These are phyloP conservation scores for Xanthoconium purpureum DNA, from an alignment of 768 basidiomycete species.

Conservation along the genomic window DNA sequence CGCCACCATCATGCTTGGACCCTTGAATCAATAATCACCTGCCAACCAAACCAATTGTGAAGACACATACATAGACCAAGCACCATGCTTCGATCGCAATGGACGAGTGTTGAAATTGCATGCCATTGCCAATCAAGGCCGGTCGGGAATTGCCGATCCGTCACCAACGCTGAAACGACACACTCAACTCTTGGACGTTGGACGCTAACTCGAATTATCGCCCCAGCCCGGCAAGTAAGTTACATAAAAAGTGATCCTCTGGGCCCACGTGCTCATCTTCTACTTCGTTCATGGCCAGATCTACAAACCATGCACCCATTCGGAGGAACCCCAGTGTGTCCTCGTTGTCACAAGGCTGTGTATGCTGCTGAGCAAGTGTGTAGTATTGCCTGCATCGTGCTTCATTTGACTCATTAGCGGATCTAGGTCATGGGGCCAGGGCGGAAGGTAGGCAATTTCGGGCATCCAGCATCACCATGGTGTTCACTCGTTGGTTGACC, in stretches of 20 bases:
- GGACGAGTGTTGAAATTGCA: neutral
- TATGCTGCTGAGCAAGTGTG: slow-evolving; percentile 87
- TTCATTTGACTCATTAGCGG: slow-evolving; percentile 1
- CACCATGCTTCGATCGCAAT: neutral
- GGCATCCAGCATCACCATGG: neutral
- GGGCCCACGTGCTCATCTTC: slow-evolving; percentile 3
- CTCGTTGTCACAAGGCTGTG: slow-evolving; percentile 70
- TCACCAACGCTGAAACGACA: neutral
- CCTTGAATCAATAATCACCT: neutral
- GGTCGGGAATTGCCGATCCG: slow-evolving; percentile 16
- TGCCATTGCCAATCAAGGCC: neutral
- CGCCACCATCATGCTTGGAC: neutral
- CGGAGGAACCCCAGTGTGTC: slow-evolving; percentile 68
- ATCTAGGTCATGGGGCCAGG: slow-evolving; percentile 80
- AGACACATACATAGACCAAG: neutral
- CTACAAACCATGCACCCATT: slow-evolving; percentile 59
- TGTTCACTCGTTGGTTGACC: neutral
- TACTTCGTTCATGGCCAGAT: neutral
- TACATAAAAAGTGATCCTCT: neutral
- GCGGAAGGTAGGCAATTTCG: slow-evolving; percentile 60
- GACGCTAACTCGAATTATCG: neutral
- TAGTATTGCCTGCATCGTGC: neutral
- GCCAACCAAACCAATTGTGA: neutral
- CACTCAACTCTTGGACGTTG: neutral
- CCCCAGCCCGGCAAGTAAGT: slow-evolving; percentile 13